These are phyloP conservation scores for Podospora anserina DNA, from an alignment of 495 filamentous ascomycete genomes.

Conservation along the genomic window DNA sequence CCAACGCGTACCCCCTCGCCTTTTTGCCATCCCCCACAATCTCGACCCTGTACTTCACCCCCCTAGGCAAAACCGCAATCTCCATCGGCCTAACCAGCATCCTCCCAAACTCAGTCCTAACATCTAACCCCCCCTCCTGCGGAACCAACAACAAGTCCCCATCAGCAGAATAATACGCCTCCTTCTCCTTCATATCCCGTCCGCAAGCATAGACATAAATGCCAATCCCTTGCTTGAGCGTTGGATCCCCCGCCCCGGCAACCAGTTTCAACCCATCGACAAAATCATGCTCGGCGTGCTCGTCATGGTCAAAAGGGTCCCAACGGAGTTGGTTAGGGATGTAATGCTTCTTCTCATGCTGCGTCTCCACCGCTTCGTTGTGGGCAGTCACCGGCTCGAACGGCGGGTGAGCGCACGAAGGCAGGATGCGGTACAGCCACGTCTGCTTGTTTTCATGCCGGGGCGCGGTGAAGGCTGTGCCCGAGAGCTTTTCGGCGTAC, in stretches of 20 bases:
- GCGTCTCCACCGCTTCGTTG: slow-evolving; percentile 21
- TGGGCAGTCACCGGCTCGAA: slow-evolving; percentile 52
- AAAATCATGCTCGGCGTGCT: slow-evolving; percentile 60
- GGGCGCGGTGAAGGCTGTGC: slow-evolving; percentile 89
- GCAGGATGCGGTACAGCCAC: slow-evolving; percentile 92
- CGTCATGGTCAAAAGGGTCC: slow-evolving; percentile 79
- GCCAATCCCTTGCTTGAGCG: slow-evolving; percentile 74
- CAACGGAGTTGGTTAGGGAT: slow-evolving; percentile 89
- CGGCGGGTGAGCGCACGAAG: slow-evolving; percentile 74
- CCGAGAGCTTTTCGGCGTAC: slow-evolving; percentile 91
- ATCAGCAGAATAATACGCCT: slow-evolving; percentile 86
- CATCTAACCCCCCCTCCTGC: slow-evolving; percentile 79
- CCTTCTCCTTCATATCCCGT: slow-evolving; percentile 68
- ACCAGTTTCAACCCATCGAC: slow-evolving; percentile 72
- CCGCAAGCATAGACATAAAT: slow-evolving; percentile 81
- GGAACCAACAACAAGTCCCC: slow-evolving; percentile 84
- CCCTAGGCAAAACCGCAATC: slow-evolving; percentile 83
- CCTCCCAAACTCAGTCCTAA: slow-evolving; percentile 79
- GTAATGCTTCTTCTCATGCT: slow-evolving; percentile 53
- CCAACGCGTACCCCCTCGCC: slow-evolving; percentile 79
- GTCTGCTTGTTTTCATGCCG: slow-evolving; percentile 85
- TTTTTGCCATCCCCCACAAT: slow-evolving; percentile 55
- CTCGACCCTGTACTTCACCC: slow-evolving; percentile 69
- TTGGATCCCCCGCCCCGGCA: slow-evolving; percentile 79
- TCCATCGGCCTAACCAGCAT: slow-evolving; percentile 85